Percentiles rank a stretch among this genome's conserved stretches.
These are phyloP conservation scores for Prunus mume DNA, from an alignment of 306 rosid genomes.

Conservation along the genomic window DNA sequence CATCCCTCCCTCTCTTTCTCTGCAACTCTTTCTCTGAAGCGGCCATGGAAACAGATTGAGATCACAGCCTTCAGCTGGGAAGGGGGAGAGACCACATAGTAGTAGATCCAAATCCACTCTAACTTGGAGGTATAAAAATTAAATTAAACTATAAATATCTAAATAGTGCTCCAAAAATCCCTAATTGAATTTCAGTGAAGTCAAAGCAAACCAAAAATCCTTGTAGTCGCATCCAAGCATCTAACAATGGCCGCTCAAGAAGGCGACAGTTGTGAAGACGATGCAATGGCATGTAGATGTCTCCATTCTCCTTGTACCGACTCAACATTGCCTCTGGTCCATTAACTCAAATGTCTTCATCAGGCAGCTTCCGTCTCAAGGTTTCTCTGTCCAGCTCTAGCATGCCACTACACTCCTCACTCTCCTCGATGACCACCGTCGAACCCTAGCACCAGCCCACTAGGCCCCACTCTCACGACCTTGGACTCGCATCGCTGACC, in stretches of 20 bases:
- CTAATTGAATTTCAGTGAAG: constrained; percentile 10
- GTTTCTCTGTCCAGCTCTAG: constrained; percentile 94
- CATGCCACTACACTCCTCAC: constrained; percentile 81
- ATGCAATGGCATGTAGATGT: constrained; percentile 20
- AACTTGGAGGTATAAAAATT: background rate
- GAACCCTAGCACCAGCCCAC: constrained; percentile 53
- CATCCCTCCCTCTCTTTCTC: too few relatives aligned
- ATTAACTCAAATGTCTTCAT: constrained; percentile 50
- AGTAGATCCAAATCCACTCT: background rate
- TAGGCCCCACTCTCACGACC: constrained; percentile 41
- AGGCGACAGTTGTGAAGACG: constrained; percentile 33
- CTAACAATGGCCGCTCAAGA: constrained; percentile 35
- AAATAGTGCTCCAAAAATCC: constrained; percentile 24
- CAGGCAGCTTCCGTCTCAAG: constrained; percentile 80
- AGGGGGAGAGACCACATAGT: background rate
- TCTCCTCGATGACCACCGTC: constrained; percentile 64
- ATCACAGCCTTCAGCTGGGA: too few relatives aligned
- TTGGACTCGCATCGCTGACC: constrained; percentile 21
- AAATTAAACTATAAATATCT: background rate
- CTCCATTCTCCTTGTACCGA: constrained; percentile 19
- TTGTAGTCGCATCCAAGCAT: constrained; percentile 7
- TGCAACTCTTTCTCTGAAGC: too few relatives aligned
- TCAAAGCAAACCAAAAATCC: background rate
- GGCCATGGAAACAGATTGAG: too few relatives aligned
- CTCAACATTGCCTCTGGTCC: constrained; percentile 51